Base-by-base conservation (phyloP, 1,284 basidiomycete species). In the Rhodotorula glutinis region DNA sequence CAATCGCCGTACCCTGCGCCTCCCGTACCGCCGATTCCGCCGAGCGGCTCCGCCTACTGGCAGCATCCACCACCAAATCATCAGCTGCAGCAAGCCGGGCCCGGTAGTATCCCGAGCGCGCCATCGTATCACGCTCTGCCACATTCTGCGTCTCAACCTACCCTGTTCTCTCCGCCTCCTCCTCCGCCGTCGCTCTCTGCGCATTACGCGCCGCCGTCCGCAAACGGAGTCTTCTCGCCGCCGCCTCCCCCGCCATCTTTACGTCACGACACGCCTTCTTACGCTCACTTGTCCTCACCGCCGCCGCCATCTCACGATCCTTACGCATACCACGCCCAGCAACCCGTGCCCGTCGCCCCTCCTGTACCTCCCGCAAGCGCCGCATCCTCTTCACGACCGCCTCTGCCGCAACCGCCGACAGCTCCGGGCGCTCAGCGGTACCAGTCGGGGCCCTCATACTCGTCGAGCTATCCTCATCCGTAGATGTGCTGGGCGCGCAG, bases 241-340 rank as follows among this genome's bases (percentile, higher is more conserved):
- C 65, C 65, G 13, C 63, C 57, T 14, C 63, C 64, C 1, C 65
- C 65, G 8, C 65, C 65, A 21, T 66, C 65, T 0, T 57, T 66
- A 2, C 65, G 60, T 27, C 44, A 40, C 29, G 33, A 30, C 4
- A 51, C 25, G n/a, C 25, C 49, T 17, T 23, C 49, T 16, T 51
- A 51, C 49, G 49, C 49, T 23, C 49, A 38, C 33, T 38, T 38
- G 33, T 38, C 33, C 11, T 38, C 46, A n/a, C 23, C 21, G 11
- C 19, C 46, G 23, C 46, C 23, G 4, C n/a, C 3, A 13, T 23
- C 46, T n/a, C n/a, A 47, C 46, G 46, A 47, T 25, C 46, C 46
- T 19, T n/a, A 47, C 46, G 46, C 46, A 14, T 47, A 47, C 21
- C 23, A 47, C 5, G 46, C 13, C 17, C 33, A 38, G 33, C 33